Conservation (phyloP, 257 asterid genomes). For the Echites panduratus region DNA sequence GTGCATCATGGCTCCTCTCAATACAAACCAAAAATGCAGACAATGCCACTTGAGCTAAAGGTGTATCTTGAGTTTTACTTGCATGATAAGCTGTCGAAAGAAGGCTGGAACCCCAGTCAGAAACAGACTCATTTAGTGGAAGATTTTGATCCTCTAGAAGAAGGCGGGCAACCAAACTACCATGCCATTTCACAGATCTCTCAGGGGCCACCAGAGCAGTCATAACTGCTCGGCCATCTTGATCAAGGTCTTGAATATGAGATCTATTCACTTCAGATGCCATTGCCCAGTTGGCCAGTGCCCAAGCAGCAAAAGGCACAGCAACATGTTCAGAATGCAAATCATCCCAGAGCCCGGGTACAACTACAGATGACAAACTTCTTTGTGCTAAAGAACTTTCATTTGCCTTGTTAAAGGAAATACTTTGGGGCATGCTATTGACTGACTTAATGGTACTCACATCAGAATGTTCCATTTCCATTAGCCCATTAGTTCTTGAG, state of each 20-base stretch:
- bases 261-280: conserved; percentile 82
- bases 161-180: conserved; percentile 84
- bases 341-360: conserved; percentile 99
- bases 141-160: conserved; percentile 75
- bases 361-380: conserved; percentile 54
- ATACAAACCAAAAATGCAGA: conserved; percentile 81
- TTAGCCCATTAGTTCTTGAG: conserved; percentile 53
- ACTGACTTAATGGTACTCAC: conserved; percentile 21
- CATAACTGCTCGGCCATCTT: conserved; percentile 85
- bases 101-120: conserved; percentile 89
- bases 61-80: conserved; percentile 73
- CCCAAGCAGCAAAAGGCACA: conserved; percentile 99
- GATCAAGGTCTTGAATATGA: conserved; percentile 91
- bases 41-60: conserved; percentile 75
- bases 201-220: conserved; percentile 91
- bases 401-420: conserved; percentile 45
- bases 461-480: conserved; percentile 50
- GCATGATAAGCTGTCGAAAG: conserved; percentile 88
- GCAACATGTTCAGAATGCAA: conserved; percentile 92
- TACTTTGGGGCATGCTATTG: conserved; percentile 31
- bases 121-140: conserved; percentile 73
- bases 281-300: conserved; percentile 98
- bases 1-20: conserved; percentile 75
- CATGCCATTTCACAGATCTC: conserved; percentile 99
- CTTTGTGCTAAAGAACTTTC: conserved; percentile 38